These are phyloP conservation scores for Fragilaria radians DNA, from an alignment of 108 stramenopile species.

Conservation along the genomic window DNA sequence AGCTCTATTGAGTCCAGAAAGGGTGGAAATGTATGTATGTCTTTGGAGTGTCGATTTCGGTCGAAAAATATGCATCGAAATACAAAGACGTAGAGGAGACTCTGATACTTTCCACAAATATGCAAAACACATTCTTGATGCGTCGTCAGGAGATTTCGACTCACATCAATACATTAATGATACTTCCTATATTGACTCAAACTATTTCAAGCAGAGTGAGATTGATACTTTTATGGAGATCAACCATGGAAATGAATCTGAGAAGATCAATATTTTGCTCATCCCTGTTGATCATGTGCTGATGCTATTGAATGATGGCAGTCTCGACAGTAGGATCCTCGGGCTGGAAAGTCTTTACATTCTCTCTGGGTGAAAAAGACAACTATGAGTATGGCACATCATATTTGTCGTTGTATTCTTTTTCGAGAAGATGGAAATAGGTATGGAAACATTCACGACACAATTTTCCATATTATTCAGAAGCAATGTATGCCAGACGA, in stretches of 20 bases:
- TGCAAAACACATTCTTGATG: slow-evolving; percentile 2
- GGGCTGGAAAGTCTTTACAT: slow-evolving; percentile 1
- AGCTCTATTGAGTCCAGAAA: not conserved
- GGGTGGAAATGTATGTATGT: slow-evolving; percentile 1
- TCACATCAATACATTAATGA: not conserved
- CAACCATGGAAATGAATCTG: not conserved
- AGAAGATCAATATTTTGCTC: not conserved
- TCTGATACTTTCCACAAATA: slow-evolving; percentile 5
- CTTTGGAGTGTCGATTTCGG: not conserved
- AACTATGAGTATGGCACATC: not conserved
- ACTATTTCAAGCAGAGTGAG: not conserved
- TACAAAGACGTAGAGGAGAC: not conserved
- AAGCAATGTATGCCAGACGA: not conserved
- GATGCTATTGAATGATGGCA: not conserved
- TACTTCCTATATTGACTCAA: not conserved
- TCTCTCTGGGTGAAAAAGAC: not conserved
- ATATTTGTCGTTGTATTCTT: not conserved
- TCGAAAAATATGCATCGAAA: not conserved
- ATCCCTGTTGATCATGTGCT: not conserved
- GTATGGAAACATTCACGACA: not conserved
- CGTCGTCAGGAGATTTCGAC: not conserved
- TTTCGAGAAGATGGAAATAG: not conserved
- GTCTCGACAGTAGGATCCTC: slow-evolving; percentile 1
- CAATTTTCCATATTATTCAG: not conserved
- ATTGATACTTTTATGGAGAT: slow-evolving; percentile 1